Evolutionary conservation across 441 rosid genomes (phyloP), one percentile per base, ranked within the genome.

Genomic region (Hura crepitans): DNA sequence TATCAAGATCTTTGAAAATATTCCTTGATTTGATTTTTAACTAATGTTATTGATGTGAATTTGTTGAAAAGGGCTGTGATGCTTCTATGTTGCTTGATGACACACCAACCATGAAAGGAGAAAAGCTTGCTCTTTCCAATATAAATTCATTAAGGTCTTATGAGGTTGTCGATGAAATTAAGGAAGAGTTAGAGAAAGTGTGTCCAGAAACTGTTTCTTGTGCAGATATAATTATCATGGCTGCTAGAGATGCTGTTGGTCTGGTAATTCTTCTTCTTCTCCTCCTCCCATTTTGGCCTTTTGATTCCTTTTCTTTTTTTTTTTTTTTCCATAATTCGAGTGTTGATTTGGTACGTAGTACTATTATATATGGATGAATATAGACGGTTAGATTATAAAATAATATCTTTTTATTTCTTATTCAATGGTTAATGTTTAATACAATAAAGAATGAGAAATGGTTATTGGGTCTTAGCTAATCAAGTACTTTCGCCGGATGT

Each of bases 171-270:
- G 99, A 94, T 72, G 83, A 85, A 74, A 73, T 84, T 17, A 94
- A 94, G 80, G 86, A 74, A 50, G 97, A 86, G 43, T 14, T 94
- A 28, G 99, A 94, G 87, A 80, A 70, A 66, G 90, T 80, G 50
- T 94, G 97, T 74, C 97, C 96, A 0, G 87, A 83, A 53, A 79
- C 80, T 1, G 92, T 94, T 62, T 94, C 99, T 67, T 94, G 99
- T 68, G 99, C 97, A 3, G 99, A 94, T 66, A 81, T 86, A 83
- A 37, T 94, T 45, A 77, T 94, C 83, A 87, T 94, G 91, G 97
- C 97, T n/a, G 65, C 99, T 23, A 85, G 97, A 75, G 97, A 92
- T 74, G 97, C 97, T 30, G 96, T 89, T 73, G 88, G 92, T 68
- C 81, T 94, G 77, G 98, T 94, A 82, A 80, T 61, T 73, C 7